Conservation (phyloP, 139 green algal genomes). For the Chlamydomonas applanata region DNA sequence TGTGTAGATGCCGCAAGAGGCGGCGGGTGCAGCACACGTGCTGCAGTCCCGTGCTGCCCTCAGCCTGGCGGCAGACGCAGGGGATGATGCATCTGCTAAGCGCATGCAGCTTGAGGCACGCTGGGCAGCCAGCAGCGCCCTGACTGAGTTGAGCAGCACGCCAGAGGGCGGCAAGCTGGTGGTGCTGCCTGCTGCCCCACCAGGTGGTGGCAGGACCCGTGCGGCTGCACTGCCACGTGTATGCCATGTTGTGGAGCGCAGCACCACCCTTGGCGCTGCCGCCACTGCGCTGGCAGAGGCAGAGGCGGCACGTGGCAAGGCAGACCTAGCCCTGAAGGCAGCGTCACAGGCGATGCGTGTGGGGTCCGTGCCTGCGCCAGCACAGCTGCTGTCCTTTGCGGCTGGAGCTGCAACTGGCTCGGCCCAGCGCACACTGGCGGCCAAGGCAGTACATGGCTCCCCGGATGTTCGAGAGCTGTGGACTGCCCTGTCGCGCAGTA, state of each 20-base stretch:
- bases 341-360: neutral
- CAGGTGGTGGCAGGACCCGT: neutral
- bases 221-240: neutral
- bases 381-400: neutral
- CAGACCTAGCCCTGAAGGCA: neutral
- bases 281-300: neutral
- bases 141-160: neutral
- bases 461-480: too few species aligned
- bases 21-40: neutral
- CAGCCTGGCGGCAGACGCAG: neutral
- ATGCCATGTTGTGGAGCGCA: neutral
- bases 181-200: neutral
- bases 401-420: neutral
- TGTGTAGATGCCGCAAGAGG: neutral
- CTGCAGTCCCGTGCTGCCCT: constrained; percentile 4
- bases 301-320: neutral
- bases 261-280: neutral
- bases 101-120: neutral
- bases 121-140: constrained; percentile 24
- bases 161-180: neutral
- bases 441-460: constrained; percentile 2
- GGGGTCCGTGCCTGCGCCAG: neutral
- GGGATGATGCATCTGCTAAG: constrained; percentile 5
- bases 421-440: neutral
- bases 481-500: too few species aligned